Conservation (phyloP, 345 rosid genomes). For the Eucalyptus tenuipes region DNA sequence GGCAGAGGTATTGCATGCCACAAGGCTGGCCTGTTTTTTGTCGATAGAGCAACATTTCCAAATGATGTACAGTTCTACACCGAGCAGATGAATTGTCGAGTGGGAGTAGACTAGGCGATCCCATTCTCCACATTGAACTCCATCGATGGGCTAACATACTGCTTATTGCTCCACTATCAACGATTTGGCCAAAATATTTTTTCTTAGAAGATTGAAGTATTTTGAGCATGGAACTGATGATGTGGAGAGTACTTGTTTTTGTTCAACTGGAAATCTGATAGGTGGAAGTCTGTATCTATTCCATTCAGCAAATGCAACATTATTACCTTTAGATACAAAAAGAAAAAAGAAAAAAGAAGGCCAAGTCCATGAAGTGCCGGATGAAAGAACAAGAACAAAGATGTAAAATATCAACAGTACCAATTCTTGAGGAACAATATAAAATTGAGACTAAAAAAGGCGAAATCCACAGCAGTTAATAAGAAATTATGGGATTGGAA, state of each 20-base stretch:
- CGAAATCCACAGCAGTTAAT: not conserved
- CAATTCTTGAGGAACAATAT: not conserved
- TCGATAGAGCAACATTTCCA: not conserved
- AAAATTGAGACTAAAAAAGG: not conserved
- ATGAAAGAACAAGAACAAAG: too few species aligned
- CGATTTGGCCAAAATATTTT: too few species aligned
- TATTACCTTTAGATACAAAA: not conserved
- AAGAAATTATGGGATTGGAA: not conserved
- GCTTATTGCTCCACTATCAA: too few species aligned
- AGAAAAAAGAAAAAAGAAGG: too few species aligned
- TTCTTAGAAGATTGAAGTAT: not conserved
- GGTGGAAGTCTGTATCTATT: conserved; percentile 87
- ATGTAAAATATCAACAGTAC: too few species aligned
- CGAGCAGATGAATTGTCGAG: not conserved
- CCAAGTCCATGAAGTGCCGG: too few species aligned
- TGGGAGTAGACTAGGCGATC: not conserved
- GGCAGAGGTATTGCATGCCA: too few species aligned
- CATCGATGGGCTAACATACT: too few species aligned
- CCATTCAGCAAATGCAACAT: conserved; percentile 1
- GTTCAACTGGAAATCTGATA: conserved; percentile 72
- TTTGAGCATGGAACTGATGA: not conserved
- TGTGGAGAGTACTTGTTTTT: not conserved
- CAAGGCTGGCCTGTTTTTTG: not conserved
- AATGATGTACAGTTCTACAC: too few species aligned
- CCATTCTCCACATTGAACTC: not conserved